A percentile compares a stretch with the other conserved stretches of the same genome.
Conservation (phyloP, 2,329 filamentous ascomycete species). For the Fusarium longipes region DNA sequence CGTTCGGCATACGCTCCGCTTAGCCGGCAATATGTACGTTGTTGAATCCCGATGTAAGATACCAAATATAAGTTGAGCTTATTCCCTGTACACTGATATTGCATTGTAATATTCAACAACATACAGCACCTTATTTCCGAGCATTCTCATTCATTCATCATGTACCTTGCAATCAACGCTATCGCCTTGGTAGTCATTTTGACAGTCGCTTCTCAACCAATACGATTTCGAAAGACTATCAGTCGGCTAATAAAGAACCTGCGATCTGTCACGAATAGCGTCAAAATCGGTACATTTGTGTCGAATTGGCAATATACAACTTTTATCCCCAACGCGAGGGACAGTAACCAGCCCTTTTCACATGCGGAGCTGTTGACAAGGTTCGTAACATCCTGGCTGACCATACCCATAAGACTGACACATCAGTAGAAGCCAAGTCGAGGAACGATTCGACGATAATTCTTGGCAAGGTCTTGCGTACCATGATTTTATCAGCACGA, state of each 20-base stretch:
- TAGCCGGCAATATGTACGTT: not conserved
- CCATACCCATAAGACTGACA: not conserved
- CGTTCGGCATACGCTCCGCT: not conserved
- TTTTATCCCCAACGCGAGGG: too few relatives aligned
- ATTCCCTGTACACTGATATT: too few relatives aligned
- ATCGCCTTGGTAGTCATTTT: not conserved
- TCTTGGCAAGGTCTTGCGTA: conserved; percentile 11
- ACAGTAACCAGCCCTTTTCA: rapidly evolving
- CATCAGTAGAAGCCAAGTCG: not conserved
- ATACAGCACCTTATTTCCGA: not conserved
- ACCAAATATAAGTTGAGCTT: not conserved
- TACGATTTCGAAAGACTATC: not conserved
- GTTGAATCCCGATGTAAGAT: not conserved
- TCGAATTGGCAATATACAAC: too few relatives aligned
- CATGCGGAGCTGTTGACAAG: not conserved
- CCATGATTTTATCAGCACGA: not conserved
- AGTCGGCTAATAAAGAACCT: not conserved
- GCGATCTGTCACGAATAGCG: not conserved
- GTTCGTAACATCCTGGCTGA: not conserved
- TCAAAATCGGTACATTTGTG: not conserved
- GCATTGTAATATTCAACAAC: too few relatives aligned
- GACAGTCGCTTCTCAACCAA: not conserved
- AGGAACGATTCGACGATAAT: not conserved
- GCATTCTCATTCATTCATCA: not conserved
- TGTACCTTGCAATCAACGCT: not conserved